Evolutionary conservation across 129 eudicot genomes (phyloP).

Genomic region (Artemisia argyi): DNA sequence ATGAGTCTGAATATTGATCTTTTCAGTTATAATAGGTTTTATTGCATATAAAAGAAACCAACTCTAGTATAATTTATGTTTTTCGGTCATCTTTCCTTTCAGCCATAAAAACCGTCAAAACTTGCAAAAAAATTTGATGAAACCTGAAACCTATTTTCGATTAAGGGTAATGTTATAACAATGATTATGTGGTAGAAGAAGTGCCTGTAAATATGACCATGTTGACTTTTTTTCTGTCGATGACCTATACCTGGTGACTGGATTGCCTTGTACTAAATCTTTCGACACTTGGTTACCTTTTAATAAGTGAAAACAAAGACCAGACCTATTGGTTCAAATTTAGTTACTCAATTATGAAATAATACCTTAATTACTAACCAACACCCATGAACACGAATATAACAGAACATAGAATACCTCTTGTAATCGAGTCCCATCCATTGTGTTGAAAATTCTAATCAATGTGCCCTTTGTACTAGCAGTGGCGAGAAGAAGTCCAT

Average conservation of each 20-base stretch:
- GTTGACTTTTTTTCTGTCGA: neutral
- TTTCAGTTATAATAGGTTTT: neutral
- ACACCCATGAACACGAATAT: neutral
- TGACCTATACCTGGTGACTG: neutral
- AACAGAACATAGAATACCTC: constrained; percentile 51
- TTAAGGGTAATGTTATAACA: neutral
- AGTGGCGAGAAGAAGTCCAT: constrained; percentile 93
- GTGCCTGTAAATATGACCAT: too few species aligned
- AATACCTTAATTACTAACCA: neutral
- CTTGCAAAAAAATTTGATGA: too few species aligned
- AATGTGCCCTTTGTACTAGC: constrained; percentile 89
- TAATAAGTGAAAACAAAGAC: too few species aligned
- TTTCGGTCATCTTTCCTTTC: too few species aligned
- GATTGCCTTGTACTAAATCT: neutral
- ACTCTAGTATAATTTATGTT: too few species aligned
- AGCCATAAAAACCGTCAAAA: too few species aligned
- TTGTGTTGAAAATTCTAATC: constrained; percentile 77
- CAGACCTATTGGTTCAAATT: too few species aligned
- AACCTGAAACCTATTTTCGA: too few species aligned
- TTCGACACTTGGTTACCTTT: neutral
- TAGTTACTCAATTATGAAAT: neutral
- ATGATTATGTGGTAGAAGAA: too few species aligned
- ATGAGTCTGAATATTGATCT: neutral
- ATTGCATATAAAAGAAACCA: too few species aligned
- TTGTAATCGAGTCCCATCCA: constrained; percentile 87